A percentile compares a stretch with the other conserved stretches of the same genome.
phyloP scores from a whole-genome alignment of 768 basidiomycete species.

The Russula virescens region DNA sequence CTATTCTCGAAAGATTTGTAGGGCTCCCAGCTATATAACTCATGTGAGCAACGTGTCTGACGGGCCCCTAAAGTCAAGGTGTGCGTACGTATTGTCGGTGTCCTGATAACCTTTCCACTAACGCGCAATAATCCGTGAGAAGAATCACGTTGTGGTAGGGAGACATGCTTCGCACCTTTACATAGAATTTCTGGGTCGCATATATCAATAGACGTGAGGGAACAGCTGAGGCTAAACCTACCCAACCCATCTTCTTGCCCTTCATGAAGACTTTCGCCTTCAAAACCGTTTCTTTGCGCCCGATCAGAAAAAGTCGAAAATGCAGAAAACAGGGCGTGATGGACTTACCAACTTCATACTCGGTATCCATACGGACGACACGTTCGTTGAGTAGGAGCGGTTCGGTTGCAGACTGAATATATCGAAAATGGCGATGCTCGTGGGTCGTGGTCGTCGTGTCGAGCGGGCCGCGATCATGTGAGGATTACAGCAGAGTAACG shows the following conservation, averaged over 20 bases:
- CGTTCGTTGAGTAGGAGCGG: background rate
- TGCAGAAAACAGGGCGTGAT: background rate
- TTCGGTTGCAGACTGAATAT: background rate
- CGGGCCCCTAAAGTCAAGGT: background rate
- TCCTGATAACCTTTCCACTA: constrained; percentile 24
- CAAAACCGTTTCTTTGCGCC: constrained; percentile 15
- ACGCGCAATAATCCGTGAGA: background rate
- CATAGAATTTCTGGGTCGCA: constrained; percentile 18
- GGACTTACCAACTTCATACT: constrained; percentile 26
- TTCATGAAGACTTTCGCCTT: constrained; percentile 25
- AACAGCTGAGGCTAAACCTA: background rate
- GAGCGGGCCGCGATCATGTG: constrained; percentile 17
- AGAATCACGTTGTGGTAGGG: background rate
- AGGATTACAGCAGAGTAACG: constrained; percentile 9
- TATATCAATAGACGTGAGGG: background rate
- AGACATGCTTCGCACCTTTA: constrained; percentile 15
- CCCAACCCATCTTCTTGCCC: constrained; percentile 25
- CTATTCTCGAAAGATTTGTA: constrained; percentile 18
- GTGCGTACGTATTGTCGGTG: constrained; percentile 22
- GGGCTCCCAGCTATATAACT: constrained; percentile 23
- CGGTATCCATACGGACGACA: constrained; percentile 8
- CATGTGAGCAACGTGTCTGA: constrained; percentile 3
- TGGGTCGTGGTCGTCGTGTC: background rate
- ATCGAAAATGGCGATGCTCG: background rate
- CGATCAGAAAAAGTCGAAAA: background rate